Conservation (phyloP, 345 rosid species). For the Arabidopsis arenosa region DNA sequence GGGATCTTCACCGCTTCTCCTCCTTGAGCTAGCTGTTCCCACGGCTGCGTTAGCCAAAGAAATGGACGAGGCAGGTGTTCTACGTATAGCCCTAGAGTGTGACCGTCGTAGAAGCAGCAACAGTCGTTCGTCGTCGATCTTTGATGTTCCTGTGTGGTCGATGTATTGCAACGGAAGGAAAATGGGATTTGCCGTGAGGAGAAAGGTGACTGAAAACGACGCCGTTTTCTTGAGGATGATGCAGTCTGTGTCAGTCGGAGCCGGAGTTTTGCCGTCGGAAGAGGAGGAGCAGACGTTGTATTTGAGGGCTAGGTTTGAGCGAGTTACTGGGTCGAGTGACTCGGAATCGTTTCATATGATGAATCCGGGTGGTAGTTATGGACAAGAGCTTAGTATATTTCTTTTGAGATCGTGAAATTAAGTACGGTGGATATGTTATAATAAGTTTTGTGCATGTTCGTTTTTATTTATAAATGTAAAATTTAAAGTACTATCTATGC, state of each 20-base stretch:
- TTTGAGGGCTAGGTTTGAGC: slow-evolving; percentile 67
- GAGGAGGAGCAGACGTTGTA: slow-evolving; percentile 64
- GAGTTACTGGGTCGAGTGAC: slow-evolving; percentile 77
- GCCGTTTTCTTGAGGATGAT: slow-evolving; percentile 63
- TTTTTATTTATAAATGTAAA: slow-evolving; percentile 16
- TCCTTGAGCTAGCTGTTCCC: slow-evolving; percentile 77
- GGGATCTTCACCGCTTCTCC: slow-evolving; percentile 54
- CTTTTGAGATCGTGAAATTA: slow-evolving; percentile 61
- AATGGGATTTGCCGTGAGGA: slow-evolving; percentile 73
- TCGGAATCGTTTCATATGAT: slow-evolving; percentile 85
- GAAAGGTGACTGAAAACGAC: slow-evolving; percentile 58
- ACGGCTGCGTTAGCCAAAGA: slow-evolving; percentile 75
- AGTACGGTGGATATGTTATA: slow-evolving; percentile 40
- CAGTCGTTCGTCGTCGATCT: slow-evolving; percentile 42
- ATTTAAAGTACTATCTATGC: neutral
- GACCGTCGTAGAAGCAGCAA: slow-evolving; percentile 43
- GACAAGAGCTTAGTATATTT: slow-evolving; percentile 80
- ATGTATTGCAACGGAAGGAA: slow-evolving; percentile 88
- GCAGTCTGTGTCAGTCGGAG: slow-evolving; percentile 85
- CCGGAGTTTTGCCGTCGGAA: slow-evolving; percentile 62
- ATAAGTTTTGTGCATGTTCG: neutral
- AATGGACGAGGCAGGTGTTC: slow-evolving; percentile 70
- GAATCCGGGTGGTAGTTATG: slow-evolving; percentile 70
- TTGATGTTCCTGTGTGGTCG: slow-evolving; percentile 77
- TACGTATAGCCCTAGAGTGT: slow-evolving; percentile 79